Percentiles rank a stretch among this genome's conserved stretches.
phyloP scores from a whole-genome alignment of 345 rosid species.

The Eucalyptus grandis region DNA sequence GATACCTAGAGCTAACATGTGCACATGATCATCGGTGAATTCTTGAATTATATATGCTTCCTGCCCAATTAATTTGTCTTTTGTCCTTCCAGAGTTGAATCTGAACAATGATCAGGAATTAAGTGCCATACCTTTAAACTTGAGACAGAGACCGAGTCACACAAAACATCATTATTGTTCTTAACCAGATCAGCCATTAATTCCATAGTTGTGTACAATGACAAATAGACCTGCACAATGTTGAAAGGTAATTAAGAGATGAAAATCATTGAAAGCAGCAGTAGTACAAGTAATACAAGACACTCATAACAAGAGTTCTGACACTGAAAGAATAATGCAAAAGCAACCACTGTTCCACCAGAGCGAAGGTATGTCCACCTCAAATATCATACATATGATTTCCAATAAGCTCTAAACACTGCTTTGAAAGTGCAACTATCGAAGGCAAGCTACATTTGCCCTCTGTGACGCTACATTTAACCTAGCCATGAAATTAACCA shows the following conservation, averaged over 20 bases:
- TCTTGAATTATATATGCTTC: neutral
- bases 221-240: conserved; percentile 62
- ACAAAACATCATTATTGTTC: conserved; percentile 13
- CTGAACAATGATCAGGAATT: neutral
- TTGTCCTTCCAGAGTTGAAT: neutral
- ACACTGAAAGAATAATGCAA: neutral
- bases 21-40: neutral
- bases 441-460: neutral
- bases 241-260: neutral
- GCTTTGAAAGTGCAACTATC: neutral
- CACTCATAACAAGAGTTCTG: neutral
- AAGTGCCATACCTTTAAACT: conserved; percentile 58
- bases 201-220: conserved; percentile 59
- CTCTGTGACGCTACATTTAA: neutral
- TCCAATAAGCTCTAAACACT: neutral
- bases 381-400: neutral
- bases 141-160: conserved; percentile 63
- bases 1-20: neutral
- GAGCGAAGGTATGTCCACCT: neutral
- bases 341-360: neutral
- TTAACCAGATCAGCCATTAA: conserved; percentile 63
- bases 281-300: neutral
- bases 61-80: neutral
- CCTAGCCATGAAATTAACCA: neutral
- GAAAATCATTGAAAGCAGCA: neutral